Evolutionary conservation across 495 filamentous ascomycete genomes (phyloP).

Genomic region (Hypoxylon intermedium): DNA sequence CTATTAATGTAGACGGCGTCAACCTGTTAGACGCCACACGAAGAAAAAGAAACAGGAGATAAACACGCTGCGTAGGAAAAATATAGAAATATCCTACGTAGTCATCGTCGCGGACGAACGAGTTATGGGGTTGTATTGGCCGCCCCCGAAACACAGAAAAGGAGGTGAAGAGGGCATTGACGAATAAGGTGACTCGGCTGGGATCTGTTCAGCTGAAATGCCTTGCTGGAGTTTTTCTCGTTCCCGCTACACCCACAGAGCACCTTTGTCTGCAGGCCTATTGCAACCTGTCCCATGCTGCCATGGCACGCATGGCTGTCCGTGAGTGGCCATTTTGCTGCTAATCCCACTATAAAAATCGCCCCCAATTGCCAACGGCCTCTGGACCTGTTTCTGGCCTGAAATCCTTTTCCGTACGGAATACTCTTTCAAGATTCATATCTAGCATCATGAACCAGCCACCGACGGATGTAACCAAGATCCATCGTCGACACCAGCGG

Average conservation of each 20-base stretch:
- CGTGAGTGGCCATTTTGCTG: not conserved
- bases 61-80: not conserved
- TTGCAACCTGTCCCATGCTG: not conserved
- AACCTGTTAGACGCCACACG: conserved; percentile 6
- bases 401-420: not conserved
- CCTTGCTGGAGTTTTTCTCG: conserved; percentile 13
- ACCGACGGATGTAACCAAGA: conserved; percentile 39
- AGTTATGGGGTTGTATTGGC: conserved; percentile 33
- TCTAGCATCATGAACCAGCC: conserved; percentile 11
- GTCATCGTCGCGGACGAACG: not conserved
- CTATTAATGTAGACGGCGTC: conserved; percentile 11
- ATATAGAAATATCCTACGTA: not conserved
- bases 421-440: conserved; percentile 19
- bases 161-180: conserved; percentile 20
- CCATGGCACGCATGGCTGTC: not conserved
- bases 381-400: conserved; percentile 1
- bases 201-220: conserved; percentile 26
- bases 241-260: conserved; percentile 24
- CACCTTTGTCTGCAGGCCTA: not conserved
- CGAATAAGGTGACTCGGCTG: conserved; percentile 10
- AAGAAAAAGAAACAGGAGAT: not conserved
- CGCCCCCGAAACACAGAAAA: conserved; percentile 13
- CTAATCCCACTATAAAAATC: conserved; percentile 10
- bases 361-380: conserved; percentile 15
- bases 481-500: conserved; percentile 21